These are phyloP conservation scores for Penicillium fimorum DNA, from an alignment of 495 filamentous ascomycete genomes.

Conservation along the genomic window DNA sequence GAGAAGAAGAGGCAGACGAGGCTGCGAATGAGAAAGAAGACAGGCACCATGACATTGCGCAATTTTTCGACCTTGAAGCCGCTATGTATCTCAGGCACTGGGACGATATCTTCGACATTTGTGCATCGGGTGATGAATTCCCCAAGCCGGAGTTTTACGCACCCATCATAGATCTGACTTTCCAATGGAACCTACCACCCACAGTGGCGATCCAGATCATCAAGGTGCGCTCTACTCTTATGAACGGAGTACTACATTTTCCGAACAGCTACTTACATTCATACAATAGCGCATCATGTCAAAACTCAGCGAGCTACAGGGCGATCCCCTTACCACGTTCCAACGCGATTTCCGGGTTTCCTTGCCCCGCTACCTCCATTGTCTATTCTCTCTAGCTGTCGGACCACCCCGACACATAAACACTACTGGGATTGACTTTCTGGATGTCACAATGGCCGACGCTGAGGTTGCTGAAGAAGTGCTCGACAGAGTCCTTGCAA, in stretches of 20 bases:
- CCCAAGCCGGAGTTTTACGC: background rate
- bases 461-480: conserved; percentile 24
- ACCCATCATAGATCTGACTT: background rate
- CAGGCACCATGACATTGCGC: background rate
- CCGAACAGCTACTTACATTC: background rate
- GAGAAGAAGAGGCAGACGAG: background rate
- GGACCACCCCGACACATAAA: background rate
- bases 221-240: background rate
- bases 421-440: no score
- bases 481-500: conserved; percentile 50
- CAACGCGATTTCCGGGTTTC: background rate
- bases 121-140: background rate
- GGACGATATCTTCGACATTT: background rate
- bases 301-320: background rate
- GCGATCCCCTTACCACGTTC: background rate
- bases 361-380: conserved; percentile 2
- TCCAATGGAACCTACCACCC: background rate
- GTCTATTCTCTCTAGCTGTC: conserved; percentile 1
- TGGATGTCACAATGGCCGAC: background rate
- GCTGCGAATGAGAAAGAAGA: background rate
- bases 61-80: conserved; percentile 3
- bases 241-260: background rate
- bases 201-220: background rate
- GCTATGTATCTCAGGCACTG: background rate
- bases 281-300: background rate